A percentile compares a stretch with the other conserved stretches of the same genome.
Evolutionary conservation across 2,329 filamentous ascomycete genomes (phyloP).

Genomic region (Alternaria sp.): DNA sequence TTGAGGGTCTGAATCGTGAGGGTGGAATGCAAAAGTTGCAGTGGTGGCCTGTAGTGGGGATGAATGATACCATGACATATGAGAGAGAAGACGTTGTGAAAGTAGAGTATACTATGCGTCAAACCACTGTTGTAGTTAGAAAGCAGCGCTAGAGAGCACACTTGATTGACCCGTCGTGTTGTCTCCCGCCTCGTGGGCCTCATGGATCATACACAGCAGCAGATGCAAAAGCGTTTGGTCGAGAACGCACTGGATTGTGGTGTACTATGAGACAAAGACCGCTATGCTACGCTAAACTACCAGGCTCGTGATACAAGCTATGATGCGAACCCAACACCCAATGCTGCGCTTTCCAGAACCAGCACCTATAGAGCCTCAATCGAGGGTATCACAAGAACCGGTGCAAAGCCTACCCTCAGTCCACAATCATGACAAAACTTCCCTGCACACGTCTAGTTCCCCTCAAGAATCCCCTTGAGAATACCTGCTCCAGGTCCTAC

Average conservation of each 20-base stretch:
- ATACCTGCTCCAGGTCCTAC: slow-evolving; percentile 57
- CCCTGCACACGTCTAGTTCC: slow-evolving; percentile 10
- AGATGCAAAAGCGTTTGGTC: not conserved
- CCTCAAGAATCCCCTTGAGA: slow-evolving; percentile 42
- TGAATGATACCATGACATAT: not conserved
- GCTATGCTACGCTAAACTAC: slow-evolving; percentile 11
- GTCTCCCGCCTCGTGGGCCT: not conserved
- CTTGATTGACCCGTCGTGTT: not conserved
- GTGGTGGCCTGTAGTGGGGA: not conserved
- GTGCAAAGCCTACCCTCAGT: not conserved
- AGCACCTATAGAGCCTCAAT: not conserved
- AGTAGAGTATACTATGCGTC: not conserved
- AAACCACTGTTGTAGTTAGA: not conserved
- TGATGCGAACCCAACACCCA: not conserved
- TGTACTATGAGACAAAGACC: not conserved
- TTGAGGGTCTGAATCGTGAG: not conserved
- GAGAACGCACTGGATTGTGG: not conserved
- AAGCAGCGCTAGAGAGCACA: not conserved
- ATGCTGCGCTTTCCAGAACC: slow-evolving; percentile 11
- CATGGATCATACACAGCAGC: not conserved
- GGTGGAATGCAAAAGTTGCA: not conserved
- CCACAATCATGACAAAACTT: not conserved
- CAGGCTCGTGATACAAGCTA: slow-evolving; percentile 8
- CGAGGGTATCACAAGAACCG: not conserved
- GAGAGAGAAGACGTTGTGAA: not conserved